Percentiles rank a stretch among this genome's conserved stretches.
phyloP scores from a whole-genome alignment of 2,329 filamentous ascomycete species.

The Cadophora malorum region DNA sequence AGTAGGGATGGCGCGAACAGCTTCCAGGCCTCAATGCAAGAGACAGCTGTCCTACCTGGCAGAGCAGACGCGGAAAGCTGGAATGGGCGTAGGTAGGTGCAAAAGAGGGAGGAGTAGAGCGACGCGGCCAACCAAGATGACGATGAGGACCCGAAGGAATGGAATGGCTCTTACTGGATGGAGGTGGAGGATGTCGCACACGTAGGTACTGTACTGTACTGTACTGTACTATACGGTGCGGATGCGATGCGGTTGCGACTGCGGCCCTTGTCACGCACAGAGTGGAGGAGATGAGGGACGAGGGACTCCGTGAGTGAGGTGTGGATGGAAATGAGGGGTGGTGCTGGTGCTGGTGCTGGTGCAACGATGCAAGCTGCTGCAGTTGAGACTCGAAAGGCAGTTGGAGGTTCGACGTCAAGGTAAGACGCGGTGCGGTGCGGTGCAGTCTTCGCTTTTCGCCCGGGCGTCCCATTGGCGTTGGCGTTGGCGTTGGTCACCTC shows the following conservation, averaged over 20 bases:
- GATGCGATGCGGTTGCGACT: background rate
- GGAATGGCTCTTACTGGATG: background rate
- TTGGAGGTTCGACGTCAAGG: background rate
- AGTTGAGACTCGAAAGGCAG: background rate
- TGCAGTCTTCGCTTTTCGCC: background rate
- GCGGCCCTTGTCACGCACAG: background rate
- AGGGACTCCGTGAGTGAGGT: background rate
- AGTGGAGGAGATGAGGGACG: background rate
- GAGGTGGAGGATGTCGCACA: conserved; percentile 1
- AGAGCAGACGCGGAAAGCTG: background rate
- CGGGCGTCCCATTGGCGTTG: too few relatives aligned
- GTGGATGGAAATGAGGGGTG: background rate
- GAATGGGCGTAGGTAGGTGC: background rate
- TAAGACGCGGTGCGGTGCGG: too few relatives aligned
- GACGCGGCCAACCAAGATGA: background rate
- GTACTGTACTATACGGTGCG: background rate
- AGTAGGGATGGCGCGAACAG: conserved; percentile 4
- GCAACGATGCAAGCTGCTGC: background rate
- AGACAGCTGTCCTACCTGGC: conserved; percentile 1
- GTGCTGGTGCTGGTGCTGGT: too few relatives aligned
- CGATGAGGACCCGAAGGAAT: background rate
- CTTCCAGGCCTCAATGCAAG: background rate
- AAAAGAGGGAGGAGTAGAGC: background rate
- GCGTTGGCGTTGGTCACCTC: too few relatives aligned
- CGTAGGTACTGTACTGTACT: background rate